Percentiles rank a stretch among this genome's conserved stretches.
Conservation (phyloP, 495 filamentous ascomycete species). For the Hypoxylon perforatum region DNA sequence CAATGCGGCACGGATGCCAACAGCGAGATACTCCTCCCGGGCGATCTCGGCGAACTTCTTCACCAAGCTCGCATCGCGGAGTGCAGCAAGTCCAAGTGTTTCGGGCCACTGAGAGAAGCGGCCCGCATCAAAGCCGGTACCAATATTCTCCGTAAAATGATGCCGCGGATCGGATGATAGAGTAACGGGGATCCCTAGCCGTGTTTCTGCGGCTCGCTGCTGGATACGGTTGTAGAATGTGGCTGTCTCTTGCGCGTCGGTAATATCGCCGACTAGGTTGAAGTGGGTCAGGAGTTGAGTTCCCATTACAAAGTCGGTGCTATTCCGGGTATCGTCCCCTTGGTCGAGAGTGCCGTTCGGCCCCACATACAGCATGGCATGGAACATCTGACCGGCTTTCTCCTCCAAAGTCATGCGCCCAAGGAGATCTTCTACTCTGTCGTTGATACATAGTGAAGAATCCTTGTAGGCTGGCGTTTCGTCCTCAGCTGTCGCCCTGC, state of each 20-base stretch:
- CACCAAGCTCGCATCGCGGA: conserved; percentile 23
- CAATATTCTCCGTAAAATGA: conserved; percentile 35
- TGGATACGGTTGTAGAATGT: conserved; percentile 37
- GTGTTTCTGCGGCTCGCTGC: conserved; percentile 33
- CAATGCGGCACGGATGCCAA: conserved; percentile 41
- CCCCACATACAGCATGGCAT: conserved; percentile 42
- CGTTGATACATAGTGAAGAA: conserved; percentile 54
- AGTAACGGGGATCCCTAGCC: conserved; percentile 40
- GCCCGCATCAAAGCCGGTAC: conserved; percentile 36
- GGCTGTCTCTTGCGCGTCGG: conserved; percentile 20
- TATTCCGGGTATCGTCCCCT: conserved; percentile 29
- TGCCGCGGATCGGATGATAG: conserved; percentile 41
- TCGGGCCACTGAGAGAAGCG: conserved; percentile 43
- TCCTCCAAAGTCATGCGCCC: conserved; percentile 71
- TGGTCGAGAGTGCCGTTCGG: conserved; percentile 36
- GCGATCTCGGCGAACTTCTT: conserved; percentile 38
- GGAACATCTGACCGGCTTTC: conserved; percentile 70
- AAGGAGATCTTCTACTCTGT: conserved; percentile 66
- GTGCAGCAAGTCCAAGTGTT: conserved; percentile 42
- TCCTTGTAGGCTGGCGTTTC: conserved; percentile 19
- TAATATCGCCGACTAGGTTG: conserved; percentile 34
- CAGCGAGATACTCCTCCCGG: conserved; percentile 39
- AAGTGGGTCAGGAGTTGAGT: conserved; percentile 38
- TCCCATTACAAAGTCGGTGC: conserved; percentile 37
- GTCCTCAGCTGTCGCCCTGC: background rate